These are phyloP conservation scores for Pythium rishiriense DNA, from an alignment of 352 stramenopile species.

Conservation along the genomic window DNA sequence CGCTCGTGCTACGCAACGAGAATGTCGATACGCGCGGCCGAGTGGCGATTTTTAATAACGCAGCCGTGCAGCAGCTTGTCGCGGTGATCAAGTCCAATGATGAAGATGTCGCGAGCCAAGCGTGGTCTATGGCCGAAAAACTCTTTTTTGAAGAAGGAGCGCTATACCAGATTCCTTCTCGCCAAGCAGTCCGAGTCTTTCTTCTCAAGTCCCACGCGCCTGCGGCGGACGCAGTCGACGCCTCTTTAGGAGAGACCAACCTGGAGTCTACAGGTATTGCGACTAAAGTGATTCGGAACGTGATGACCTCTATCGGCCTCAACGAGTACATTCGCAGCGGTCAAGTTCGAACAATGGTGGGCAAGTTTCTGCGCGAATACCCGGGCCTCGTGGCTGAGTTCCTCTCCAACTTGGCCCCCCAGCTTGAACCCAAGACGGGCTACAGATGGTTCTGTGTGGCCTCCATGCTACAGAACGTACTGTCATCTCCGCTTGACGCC, in stretches of 20 bases:
- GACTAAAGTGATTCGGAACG: constrained; percentile 66
- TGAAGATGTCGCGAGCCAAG: constrained; percentile 36
- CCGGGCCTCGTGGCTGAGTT: constrained; percentile 65
- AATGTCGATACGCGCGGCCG: constrained; percentile 62
- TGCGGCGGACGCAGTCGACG: constrained; percentile 24
- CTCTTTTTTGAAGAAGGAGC: constrained; percentile 65
- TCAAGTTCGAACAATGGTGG: constrained; percentile 55
- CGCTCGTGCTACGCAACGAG: constrained; percentile 55
- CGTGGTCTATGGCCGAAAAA: constrained; percentile 40
- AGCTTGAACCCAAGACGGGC: constrained; percentile 69
- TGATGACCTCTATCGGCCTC: constrained; percentile 59
- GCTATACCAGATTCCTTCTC: constrained; percentile 51
- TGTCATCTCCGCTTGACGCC: constrained; percentile 52
- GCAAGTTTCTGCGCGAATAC: constrained; percentile 59
- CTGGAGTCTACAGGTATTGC: not conserved
- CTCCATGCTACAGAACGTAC: constrained; percentile 68
- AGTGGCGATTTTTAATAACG: constrained; percentile 57
- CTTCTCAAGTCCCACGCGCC: constrained; percentile 18
- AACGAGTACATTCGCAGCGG: constrained; percentile 60
- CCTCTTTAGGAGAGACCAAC: not conserved
- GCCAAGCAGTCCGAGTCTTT: constrained; percentile 31
- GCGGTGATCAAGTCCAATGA: constrained; percentile 65
- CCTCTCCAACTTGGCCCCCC: constrained; percentile 49
- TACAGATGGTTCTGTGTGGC: constrained; percentile 82
- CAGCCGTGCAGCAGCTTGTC: constrained; percentile 67